These are phyloP conservation scores for Paraconiothyrium sp. DNA, from an alignment of 2,329 filamentous ascomycete species.

Conservation along the genomic window DNA sequence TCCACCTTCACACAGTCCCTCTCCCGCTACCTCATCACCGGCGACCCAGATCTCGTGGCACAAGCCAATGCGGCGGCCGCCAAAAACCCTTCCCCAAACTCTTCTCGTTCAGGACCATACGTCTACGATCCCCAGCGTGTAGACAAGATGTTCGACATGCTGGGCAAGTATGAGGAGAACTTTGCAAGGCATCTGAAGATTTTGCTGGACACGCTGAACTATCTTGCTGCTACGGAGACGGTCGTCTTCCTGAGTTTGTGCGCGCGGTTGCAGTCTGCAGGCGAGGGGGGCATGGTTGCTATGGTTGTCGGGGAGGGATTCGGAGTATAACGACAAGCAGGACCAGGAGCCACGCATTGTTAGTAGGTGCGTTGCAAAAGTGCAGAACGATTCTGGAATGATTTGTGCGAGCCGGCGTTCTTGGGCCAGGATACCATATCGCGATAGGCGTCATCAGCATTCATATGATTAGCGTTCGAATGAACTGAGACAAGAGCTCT, in stretches of 20 bases:
- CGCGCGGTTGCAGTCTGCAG: conserved; percentile 81
- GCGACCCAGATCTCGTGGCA: conserved; percentile 79
- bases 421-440: background rate
- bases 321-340: conserved; percentile 10
- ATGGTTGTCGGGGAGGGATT: conserved; percentile 24
- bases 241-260: conserved; percentile 91
- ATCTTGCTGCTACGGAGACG: conserved; percentile 96
- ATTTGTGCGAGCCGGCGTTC: background rate
- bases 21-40: conserved; percentile 82
- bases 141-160: conserved; percentile 82
- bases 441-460: background rate
- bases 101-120: conserved; percentile 43
- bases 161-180: conserved; percentile 91
- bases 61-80: conserved; percentile 59
- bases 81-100: conserved; percentile 18
- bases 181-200: conserved; percentile 94
- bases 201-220: conserved; percentile 91
- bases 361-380: background rate
- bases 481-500: background rate
- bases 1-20: conserved; percentile 89
- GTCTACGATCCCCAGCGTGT: conserved; percentile 69
- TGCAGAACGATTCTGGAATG: background rate
- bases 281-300: conserved; percentile 66
- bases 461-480: background rate
- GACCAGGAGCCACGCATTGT: background rate